A percentile compares a stretch with the other conserved stretches of the same genome.
Conservation (phyloP, 139 green algal genomes). For the Desmodesmus armatus region DNA sequence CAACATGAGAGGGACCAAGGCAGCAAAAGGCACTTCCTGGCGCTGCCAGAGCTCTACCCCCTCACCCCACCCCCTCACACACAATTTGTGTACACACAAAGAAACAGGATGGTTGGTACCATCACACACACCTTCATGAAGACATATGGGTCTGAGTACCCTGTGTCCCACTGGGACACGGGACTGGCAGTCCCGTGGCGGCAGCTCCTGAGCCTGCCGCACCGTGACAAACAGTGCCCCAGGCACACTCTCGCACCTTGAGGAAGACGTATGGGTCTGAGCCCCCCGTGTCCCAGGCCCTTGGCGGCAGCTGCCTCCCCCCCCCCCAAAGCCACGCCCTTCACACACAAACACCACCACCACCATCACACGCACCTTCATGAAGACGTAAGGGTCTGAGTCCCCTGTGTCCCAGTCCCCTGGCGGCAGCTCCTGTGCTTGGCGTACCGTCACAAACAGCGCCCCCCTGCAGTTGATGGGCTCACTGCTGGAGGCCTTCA, state of each 20-base stretch:
- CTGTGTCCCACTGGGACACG: too few relatives aligned
- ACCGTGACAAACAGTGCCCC: slow-evolving; percentile 34
- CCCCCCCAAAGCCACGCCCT: too few relatives aligned
- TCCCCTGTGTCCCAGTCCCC: slow-evolving; percentile 17
- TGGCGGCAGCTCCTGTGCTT: not conserved
- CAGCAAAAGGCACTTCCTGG: too few relatives aligned
- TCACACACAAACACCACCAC: not conserved
- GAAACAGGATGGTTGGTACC: too few relatives aligned
- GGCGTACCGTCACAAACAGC: slow-evolving; percentile 24
- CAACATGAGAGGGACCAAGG: too few relatives aligned
- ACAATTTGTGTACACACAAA: too few relatives aligned
- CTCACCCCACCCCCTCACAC: too few relatives aligned
- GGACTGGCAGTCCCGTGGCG: slow-evolving; percentile 8
- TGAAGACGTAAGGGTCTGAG: slow-evolving; percentile 31
- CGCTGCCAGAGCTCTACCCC: too few relatives aligned
- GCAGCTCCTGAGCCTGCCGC: slow-evolving; percentile 15
- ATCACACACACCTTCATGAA: slow-evolving; percentile 9
- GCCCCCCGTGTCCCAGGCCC: too few relatives aligned
- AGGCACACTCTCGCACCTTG: too few relatives aligned
- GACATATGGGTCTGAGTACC: slow-evolving; percentile 27
- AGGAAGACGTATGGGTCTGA: too few relatives aligned
- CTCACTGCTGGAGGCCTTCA: slow-evolving; percentile 3
- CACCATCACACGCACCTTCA: not conserved
- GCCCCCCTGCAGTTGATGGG: slow-evolving; percentile 44
- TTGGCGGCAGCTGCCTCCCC: too few relatives aligned